A percentile compares a stretch with the other conserved stretches of the same genome.
Evolutionary conservation across 331 rosid species (phyloP).

Genomic region (Pyracantha coccinea): DNA sequence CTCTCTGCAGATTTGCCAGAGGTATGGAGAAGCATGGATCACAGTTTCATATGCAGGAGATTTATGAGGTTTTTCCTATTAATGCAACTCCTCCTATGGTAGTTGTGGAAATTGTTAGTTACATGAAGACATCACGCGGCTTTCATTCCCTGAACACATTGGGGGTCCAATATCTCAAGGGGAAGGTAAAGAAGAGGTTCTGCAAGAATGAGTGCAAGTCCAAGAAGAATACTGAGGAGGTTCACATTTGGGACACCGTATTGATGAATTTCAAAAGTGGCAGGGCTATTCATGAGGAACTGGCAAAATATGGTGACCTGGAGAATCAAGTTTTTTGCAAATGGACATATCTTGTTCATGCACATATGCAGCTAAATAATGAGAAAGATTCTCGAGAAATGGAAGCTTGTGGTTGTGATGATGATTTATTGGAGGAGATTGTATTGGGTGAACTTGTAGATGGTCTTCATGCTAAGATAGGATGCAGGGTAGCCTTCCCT

Average conservation of each 20-base stretch:
- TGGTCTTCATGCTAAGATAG: conserved; percentile 94
- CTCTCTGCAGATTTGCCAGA: not conserved
- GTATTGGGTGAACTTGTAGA: conserved; percentile 88
- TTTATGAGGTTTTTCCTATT: conserved; percentile 52
- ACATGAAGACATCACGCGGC: conserved; percentile 58
- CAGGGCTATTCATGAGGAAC: conserved; percentile 87
- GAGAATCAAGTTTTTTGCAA: conserved; percentile 91
- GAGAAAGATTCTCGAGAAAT: conserved; percentile 65
- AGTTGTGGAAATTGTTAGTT: conserved; percentile 57
- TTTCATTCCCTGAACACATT: conserved; percentile 53
- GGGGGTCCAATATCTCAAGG: conserved; percentile 65
- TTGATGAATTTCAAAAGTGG: too few species aligned
- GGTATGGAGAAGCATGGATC: conserved; percentile 23
- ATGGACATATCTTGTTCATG: conserved; percentile 99
- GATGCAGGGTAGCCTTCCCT: conserved; percentile 95
- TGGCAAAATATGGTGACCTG: conserved; percentile 90
- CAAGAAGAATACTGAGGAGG: conserved; percentile 47
- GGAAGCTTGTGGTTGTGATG: conserved; percentile 99
- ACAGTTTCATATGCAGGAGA: conserved; percentile 70
- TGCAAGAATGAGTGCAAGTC: conserved; percentile 68
- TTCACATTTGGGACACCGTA: conserved; percentile 13
- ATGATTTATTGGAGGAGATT: conserved; percentile 96
- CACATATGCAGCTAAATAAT: conserved; percentile 66
- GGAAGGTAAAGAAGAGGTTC: conserved; percentile 51
- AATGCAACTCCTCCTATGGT: conserved; percentile 62